Evolutionary conservation across 192 early-diverging fungal species (phyloP).

Genomic region (Rhizoclosmatium globosum): DNA sequence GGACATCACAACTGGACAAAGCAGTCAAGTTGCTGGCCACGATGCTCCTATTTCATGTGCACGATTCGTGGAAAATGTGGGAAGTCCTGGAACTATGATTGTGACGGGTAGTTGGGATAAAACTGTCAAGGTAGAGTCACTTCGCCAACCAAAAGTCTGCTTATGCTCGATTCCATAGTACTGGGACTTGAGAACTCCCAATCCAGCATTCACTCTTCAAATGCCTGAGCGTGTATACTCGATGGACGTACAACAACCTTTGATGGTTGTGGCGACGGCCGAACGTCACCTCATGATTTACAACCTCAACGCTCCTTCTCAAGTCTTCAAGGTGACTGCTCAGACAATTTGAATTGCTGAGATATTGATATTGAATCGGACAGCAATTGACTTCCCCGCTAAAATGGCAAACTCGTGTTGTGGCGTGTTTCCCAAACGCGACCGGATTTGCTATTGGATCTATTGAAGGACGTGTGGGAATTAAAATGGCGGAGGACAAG

Average conservation of each 20-base stretch:
- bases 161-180: constrained; percentile 61
- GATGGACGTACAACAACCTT: constrained; percentile 82
- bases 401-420: constrained; percentile 85
- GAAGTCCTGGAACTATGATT: constrained; percentile 65
- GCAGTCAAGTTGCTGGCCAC: constrained; percentile 85
- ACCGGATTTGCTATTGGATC: constrained; percentile 90
- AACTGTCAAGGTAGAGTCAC: constrained; percentile 69
- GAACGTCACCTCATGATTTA: constrained; percentile 85
- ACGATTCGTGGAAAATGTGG: constrained; percentile 74
- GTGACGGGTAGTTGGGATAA: constrained; percentile 98
- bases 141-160: constrained; percentile 21
- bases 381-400: constrained; percentile 62
- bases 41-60: constrained; percentile 87
- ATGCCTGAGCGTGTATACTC: constrained; percentile 91
- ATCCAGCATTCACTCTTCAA: constrained; percentile 74
- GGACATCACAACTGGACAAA: constrained; percentile 84
- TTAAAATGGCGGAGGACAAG: constrained; percentile 91
- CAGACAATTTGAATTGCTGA: not conserved
- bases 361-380: not conserved
- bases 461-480: constrained; percentile 93
- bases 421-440: constrained; percentile 81
- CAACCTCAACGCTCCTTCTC: constrained; percentile 80
- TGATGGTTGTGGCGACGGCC: constrained; percentile 93
- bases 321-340: constrained; percentile 71
- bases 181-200: constrained; percentile 88